phyloP scores from a whole-genome alignment of 1,284 basidiomycete genomes.

The Cutaneotrichosporon arboriforme region DNA sequence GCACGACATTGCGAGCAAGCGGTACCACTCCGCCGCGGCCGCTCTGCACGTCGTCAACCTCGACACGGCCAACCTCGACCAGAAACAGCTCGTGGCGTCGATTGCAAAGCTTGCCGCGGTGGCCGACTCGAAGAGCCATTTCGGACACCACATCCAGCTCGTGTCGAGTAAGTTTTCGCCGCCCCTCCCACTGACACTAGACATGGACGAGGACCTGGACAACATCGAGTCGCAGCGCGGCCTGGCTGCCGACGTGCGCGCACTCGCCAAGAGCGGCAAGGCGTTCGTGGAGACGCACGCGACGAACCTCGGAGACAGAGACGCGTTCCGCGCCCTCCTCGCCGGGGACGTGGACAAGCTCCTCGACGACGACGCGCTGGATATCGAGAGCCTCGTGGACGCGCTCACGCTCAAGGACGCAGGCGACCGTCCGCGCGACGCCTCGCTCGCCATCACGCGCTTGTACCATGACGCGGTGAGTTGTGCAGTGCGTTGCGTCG shows the following conservation, averaged over 20 bases:
- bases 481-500: background rate
- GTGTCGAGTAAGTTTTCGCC: slow-evolving; percentile 11
- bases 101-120: slow-evolving; percentile 83
- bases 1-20: slow-evolving; percentile 70
- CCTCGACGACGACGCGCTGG: slow-evolving; percentile 33
- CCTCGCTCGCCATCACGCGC: slow-evolving; percentile 50
- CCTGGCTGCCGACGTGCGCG: slow-evolving; percentile 32
- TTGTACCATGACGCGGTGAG: slow-evolving; percentile 47
- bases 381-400: slow-evolving; percentile 53
- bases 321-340: slow-evolving; percentile 22
- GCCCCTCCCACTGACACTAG: slow-evolving; percentile 19
- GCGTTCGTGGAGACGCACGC: slow-evolving; percentile 17
- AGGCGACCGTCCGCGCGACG: slow-evolving; percentile 45
- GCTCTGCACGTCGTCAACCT: slow-evolving; percentile 62
- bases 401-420: slow-evolving; percentile 52
- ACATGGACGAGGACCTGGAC: slow-evolving; percentile 52
- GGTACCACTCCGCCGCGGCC: slow-evolving; percentile 61
- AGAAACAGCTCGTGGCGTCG: slow-evolving; percentile 80
- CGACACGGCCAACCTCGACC: slow-evolving; percentile 57
- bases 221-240: slow-evolving; percentile 54
- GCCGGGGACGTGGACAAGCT: slow-evolving; percentile 11
- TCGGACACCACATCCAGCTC: slow-evolving; percentile 13
- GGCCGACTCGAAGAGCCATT: slow-evolving; percentile 57
- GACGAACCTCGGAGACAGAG: slow-evolving; percentile 17
- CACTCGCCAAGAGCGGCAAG: slow-evolving; percentile 5